Percentiles rank a stretch among this genome's conserved stretches.
These are phyloP conservation scores for Diacronema lutheri DNA, from an alignment of 78 protist species.

Conservation along the genomic window DNA sequence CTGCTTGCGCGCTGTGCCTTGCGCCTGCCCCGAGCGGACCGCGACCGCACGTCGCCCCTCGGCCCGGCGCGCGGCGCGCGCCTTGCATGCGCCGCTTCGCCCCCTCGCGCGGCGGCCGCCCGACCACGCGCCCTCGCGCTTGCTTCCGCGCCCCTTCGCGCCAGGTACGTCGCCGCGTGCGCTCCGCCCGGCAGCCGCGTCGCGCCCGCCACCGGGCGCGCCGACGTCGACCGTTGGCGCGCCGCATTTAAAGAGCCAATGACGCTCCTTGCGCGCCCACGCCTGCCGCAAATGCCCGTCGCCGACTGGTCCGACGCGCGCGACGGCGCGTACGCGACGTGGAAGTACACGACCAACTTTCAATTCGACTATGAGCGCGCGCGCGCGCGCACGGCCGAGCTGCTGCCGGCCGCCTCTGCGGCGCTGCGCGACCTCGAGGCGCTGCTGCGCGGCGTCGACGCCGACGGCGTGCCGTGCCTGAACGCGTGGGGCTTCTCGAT, in stretches of 20 bases:
- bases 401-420: background rate
- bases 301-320: background rate
- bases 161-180: background rate
- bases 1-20: too few relatives aligned
- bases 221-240: background rate
- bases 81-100: too few relatives aligned
- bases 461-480: background rate
- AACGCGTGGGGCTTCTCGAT: background rate
- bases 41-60: too few relatives aligned
- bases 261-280: background rate
- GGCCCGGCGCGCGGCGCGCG: too few relatives aligned
- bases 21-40: too few relatives aligned
- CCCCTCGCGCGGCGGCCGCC: too few relatives aligned
- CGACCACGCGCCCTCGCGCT: too few relatives aligned
- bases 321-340: background rate
- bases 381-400: background rate
- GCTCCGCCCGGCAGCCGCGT: background rate
- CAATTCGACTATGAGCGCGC: background rate
- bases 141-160: too few relatives aligned
- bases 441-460: background rate
- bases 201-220: background rate
- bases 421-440: background rate
- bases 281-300: background rate
- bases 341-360: background rate
- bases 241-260: background rate